These are phyloP conservation scores for Taphrina populina DNA, from an alignment of 1,139 yeast species.

Conservation along the genomic window DNA sequence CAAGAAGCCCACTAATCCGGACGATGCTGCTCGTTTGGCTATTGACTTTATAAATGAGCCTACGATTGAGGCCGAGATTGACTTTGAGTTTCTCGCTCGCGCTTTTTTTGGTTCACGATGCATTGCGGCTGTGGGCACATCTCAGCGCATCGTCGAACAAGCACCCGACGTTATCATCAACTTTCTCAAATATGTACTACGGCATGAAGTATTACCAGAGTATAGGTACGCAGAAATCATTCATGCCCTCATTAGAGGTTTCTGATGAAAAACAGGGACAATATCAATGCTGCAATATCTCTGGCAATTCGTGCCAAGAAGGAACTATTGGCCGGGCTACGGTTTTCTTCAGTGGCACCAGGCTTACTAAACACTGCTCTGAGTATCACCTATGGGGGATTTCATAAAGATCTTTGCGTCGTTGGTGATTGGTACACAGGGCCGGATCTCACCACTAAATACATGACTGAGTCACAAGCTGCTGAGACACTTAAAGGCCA, in stretches of 20 bases:
- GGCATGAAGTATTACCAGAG: slow-evolving; percentile 25
- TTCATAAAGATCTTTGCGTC: background rate
- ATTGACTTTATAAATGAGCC: slow-evolving; percentile 2
- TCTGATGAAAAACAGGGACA: background rate
- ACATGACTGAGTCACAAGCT: background rate
- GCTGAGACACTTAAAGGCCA: background rate
- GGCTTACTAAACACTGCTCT: slow-evolving; percentile 9
- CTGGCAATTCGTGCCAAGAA: background rate
- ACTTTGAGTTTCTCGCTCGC: slow-evolving; percentile 18
- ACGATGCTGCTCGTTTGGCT: background rate
- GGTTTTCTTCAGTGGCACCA: slow-evolving; percentile 10
- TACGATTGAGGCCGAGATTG: background rate
- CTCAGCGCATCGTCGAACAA: slow-evolving; percentile 10
- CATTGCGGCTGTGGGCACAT: slow-evolving; percentile 14
- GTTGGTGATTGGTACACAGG: background rate
- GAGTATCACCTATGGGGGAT: slow-evolving; percentile 7
- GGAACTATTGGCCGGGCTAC: slow-evolving; percentile 3
- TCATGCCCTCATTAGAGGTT: background rate
- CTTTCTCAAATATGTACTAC: slow-evolving; percentile 13
- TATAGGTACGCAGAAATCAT: background rate
- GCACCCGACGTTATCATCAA: slow-evolving; percentile 29
- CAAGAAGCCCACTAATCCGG: too few relatives aligned
- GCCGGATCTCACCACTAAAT: background rate
- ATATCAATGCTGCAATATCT: slow-evolving; percentile 11
- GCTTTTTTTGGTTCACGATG: slow-evolving; percentile 20